A percentile compares a stretch with the other conserved stretches of the same genome.
These are phyloP conservation scores for Pseudotulostoma volvatum DNA, from an alignment of 495 filamentous ascomycete species.

Conservation along the genomic window DNA sequence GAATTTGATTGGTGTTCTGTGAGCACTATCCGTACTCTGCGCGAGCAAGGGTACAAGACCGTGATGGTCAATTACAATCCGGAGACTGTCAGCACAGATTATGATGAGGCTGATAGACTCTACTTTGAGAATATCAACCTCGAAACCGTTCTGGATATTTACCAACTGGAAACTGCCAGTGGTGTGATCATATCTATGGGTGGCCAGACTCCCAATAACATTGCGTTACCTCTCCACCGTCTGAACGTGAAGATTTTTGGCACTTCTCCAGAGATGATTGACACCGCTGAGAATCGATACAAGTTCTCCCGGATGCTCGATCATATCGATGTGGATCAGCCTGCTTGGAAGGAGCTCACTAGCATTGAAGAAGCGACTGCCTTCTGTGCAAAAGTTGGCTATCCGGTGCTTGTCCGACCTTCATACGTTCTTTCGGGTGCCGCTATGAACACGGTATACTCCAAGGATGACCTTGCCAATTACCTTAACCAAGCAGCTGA, in stretches of 20 bases:
- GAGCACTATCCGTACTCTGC: slow-evolving; percentile 79
- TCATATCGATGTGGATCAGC: slow-evolving; percentile 86
- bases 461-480: slow-evolving; percentile 71
- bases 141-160: slow-evolving; percentile 90
- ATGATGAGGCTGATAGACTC: slow-evolving; percentile 85
- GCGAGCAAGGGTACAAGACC: slow-evolving; percentile 78
- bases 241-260: slow-evolving; percentile 83
- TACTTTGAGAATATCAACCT: slow-evolving; percentile 98
- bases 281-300: slow-evolving; percentile 92
- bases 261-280: slow-evolving; percentile 97
- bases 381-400: slow-evolving; percentile 79
- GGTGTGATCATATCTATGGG: slow-evolving; percentile 98
- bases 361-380: slow-evolving; percentile 71
- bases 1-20: slow-evolving; percentile 99
- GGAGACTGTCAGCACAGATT: slow-evolving; percentile 89
- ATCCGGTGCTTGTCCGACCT: slow-evolving; percentile 87
- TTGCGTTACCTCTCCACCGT: slow-evolving; percentile 74
- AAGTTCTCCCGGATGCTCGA: slow-evolving; percentile 98
- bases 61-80: slow-evolving; percentile 98
- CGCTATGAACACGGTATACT: slow-evolving; percentile 98
- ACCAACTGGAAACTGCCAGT: slow-evolving; percentile 69
- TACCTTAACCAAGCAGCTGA: slow-evolving; percentile 80
- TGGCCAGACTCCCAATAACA: slow-evolving; percentile 97
- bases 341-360: slow-evolving; percentile 92
- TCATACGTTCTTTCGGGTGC: slow-evolving; percentile 97